Evolutionary conservation across 2,329 filamentous ascomycete species (phyloP).

Genomic region (Helotiales sp.): DNA sequence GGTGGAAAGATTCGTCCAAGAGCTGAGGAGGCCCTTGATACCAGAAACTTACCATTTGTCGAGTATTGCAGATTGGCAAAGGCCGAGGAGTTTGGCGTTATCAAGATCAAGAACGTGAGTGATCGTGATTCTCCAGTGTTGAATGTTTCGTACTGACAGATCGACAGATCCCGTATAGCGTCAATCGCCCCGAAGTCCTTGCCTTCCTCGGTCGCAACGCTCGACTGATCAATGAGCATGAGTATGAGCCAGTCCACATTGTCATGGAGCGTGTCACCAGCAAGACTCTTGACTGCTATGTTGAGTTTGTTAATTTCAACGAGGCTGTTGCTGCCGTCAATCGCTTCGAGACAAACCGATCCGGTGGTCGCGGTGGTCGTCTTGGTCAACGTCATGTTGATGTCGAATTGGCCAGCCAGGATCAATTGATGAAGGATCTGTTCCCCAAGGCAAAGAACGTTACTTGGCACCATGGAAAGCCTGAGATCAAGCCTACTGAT

Average conservation of each 20-base stretch:
- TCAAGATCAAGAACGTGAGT: slow-evolving; percentile 40
- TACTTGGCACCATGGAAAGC: slow-evolving; percentile 51
- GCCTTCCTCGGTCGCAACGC: slow-evolving; percentile 60
- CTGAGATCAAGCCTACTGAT: slow-evolving; percentile 41
- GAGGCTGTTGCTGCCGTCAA: slow-evolving; percentile 56
- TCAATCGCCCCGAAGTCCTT: slow-evolving; percentile 54
- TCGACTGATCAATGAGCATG: slow-evolving; percentile 51
- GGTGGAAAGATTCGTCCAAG: slow-evolving; percentile 26
- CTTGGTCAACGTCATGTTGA: slow-evolving; percentile 59
- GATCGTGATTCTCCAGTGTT: slow-evolving; percentile 7
- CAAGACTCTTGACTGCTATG: slow-evolving; percentile 62
- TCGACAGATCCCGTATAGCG: slow-evolving; percentile 55
- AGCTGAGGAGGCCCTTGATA: slow-evolving; percentile 30
- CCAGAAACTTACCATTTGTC: slow-evolving; percentile 36
- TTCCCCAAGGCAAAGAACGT: slow-evolving; percentile 60
- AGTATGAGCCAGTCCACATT: slow-evolving; percentile 59
- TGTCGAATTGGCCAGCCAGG: slow-evolving; percentile 56
- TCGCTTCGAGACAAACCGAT: slow-evolving; percentile 43
- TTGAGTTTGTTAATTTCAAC: slow-evolving; percentile 54
- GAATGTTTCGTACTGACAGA: slow-evolving; percentile 9
- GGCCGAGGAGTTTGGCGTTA: slow-evolving; percentile 33
- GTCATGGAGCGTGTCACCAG: slow-evolving; percentile 64
- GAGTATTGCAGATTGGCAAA: slow-evolving; percentile 34
- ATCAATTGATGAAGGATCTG: slow-evolving; percentile 58
- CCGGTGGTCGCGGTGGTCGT: slow-evolving; percentile 43